phyloP scores from a whole-genome alignment of 768 basidiomycete species.

The Lactarius trivialis region DNA sequence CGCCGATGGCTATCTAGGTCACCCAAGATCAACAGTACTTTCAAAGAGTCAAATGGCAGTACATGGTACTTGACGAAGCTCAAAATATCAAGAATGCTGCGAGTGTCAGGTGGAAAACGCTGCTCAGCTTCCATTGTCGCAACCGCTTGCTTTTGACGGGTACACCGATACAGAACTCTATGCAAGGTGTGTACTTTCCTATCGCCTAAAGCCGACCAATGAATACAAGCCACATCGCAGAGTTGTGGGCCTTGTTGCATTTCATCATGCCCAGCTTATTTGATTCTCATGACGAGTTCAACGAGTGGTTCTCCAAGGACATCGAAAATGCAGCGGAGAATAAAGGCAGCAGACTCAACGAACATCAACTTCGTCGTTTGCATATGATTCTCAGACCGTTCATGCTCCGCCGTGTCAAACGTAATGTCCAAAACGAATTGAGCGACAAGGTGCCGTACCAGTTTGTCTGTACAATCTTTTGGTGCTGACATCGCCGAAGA shows the following conservation, averaged over 20 bases:
- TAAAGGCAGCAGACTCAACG: conserved; percentile 85
- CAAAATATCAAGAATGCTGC: conserved; percentile 99
- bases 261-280: conserved; percentile 99
- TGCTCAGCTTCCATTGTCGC: conserved; percentile 91
- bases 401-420: conserved; percentile 95
- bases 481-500: conserved; percentile 42
- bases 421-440: conserved; percentile 98
- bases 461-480: background rate
- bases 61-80: conserved; percentile 99
- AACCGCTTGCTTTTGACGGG: conserved; percentile 94
- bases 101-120: conserved; percentile 93
- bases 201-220: background rate
- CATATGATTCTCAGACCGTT: conserved; percentile 99
- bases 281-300: conserved; percentile 98
- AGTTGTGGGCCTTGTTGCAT: conserved; percentile 96
- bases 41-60: conserved; percentile 97
- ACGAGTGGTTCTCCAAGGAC: conserved; percentile 99
- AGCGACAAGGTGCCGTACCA: conserved; percentile 78
- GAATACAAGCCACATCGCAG: conserved; percentile 35
- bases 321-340: conserved; percentile 94
- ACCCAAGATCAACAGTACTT: conserved; percentile 98
- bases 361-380: conserved; percentile 87
- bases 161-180: conserved; percentile 98
- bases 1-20: conserved; percentile 42
- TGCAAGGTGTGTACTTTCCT: conserved; percentile 69